Evolutionary conservation across 148 eudicot genomes (phyloP).

Genomic region (Arctostaphylos glauca): DNA sequence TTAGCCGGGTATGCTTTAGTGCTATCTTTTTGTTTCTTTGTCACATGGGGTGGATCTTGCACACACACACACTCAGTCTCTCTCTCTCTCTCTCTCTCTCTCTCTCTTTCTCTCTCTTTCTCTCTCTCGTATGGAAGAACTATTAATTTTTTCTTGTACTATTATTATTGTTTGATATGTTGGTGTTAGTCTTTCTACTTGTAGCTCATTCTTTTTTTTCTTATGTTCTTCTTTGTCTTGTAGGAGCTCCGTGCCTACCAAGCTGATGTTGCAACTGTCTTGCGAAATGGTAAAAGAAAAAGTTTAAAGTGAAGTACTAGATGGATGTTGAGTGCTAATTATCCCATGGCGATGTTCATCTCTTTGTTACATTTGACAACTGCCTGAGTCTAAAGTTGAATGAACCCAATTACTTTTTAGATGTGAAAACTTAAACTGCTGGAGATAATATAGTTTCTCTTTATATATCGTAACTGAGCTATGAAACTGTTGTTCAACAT

Average conservation of each 20-base stretch:
- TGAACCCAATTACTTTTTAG: neutral
- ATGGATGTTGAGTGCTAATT: constrained; percentile 4
- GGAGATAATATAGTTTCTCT: neutral
- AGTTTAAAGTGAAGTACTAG: neutral
- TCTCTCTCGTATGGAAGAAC: neutral
- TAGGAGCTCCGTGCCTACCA: constrained; percentile 98
- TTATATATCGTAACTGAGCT: neutral
- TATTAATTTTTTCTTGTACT: neutral
- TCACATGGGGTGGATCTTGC: neutral
- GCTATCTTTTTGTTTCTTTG: neutral
- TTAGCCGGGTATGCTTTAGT: neutral
- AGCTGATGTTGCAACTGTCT: constrained; percentile 96
- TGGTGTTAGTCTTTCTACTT: neutral
- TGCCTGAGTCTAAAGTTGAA: neutral
- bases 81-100: neutral
- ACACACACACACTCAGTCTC: neutral
- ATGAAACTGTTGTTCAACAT: neutral
- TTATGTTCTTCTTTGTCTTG: constrained; percentile 17
- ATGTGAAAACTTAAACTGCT: neutral
- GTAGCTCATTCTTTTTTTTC: constrained; percentile 15
- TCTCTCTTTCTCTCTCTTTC: neutral
- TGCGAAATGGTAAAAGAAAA: constrained; percentile 74
- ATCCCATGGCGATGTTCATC: neutral
- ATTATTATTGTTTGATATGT: neutral
- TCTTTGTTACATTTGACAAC: neutral